Percentiles rank a stretch among this genome's conserved stretches.
Evolutionary conservation across 139 green algal genomes (phyloP).

Genomic region (Limnomonas spitsbergensis): DNA sequence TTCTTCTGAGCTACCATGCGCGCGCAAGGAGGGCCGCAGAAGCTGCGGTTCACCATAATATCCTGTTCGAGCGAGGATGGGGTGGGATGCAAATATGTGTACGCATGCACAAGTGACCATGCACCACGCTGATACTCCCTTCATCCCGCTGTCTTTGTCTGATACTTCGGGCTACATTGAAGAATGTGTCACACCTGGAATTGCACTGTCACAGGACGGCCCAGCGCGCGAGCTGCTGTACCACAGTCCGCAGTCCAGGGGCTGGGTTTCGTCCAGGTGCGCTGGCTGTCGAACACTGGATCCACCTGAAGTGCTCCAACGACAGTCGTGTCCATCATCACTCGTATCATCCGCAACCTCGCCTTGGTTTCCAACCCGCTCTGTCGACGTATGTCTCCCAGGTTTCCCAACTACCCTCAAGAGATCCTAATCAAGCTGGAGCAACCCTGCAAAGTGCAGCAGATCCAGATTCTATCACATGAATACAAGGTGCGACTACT

Average conservation of each 20-base stretch:
- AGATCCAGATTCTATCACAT: conserved; percentile 89
- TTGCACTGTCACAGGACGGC: conserved; percentile 81
- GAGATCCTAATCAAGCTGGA: conserved; percentile 77
- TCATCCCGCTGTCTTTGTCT: too few relatives aligned
- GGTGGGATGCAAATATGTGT: neutral
- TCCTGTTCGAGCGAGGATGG: conserved; percentile 49
- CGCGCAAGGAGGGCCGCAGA: conserved; percentile 44
- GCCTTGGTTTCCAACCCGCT: neutral
- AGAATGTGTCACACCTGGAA: too few relatives aligned
- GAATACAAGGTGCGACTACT: conserved; percentile 79
- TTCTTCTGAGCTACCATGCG: too few relatives aligned
- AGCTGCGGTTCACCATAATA: conserved; percentile 54
- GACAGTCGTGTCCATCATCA: too few relatives aligned
- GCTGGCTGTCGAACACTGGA: neutral
- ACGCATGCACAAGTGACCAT: neutral
- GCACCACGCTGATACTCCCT: too few relatives aligned
- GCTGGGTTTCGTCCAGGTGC: conserved; percentile 81
- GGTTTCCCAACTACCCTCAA: conserved; percentile 80
- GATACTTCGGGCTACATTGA: too few relatives aligned
- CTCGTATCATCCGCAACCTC: too few relatives aligned
- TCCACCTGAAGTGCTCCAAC: neutral
- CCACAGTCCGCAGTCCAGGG: conserved; percentile 71
- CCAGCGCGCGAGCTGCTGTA: conserved; percentile 74
- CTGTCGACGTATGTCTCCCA: conserved; percentile 30
- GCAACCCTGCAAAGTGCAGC: conserved; percentile 59